Conservation (phyloP, 306 rosid genomes). For the Heteromeles arbutifolia region DNA sequence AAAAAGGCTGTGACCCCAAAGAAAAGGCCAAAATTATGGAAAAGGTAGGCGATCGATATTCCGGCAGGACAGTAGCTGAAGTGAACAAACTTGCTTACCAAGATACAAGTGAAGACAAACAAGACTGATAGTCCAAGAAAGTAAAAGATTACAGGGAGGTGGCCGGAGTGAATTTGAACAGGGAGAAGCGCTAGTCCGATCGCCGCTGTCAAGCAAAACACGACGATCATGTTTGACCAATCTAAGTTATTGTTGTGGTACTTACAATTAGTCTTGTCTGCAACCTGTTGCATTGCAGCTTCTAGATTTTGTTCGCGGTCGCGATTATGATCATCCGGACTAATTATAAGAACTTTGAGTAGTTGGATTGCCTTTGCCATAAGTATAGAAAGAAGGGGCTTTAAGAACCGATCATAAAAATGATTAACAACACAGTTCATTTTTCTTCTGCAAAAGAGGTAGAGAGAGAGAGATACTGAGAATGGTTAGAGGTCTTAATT, state of each 20-base stretch:
- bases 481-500: too few species aligned
- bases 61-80: neutral
- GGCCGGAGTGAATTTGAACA: neutral
- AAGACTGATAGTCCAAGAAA: neutral
- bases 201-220: neutral
- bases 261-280: neutral
- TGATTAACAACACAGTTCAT: neutral
- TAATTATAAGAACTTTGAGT: neutral
- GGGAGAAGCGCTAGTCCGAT: neutral
- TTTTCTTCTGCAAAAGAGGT: neutral
- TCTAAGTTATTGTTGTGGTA: neutral
- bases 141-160: neutral
- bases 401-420: neutral
- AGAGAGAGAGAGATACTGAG: too few species aligned
- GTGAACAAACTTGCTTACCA: neutral
- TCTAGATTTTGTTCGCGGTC: neutral
- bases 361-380: neutral
- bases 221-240: neutral
- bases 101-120: slow-evolving; percentile 2
- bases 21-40: neutral
- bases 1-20: neutral
- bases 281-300: neutral
- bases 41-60: neutral
- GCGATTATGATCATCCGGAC: neutral
- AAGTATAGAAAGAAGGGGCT: neutral